phyloP scores from a whole-genome alignment of 345 rosid species.

The Populus euphratica region DNA sequence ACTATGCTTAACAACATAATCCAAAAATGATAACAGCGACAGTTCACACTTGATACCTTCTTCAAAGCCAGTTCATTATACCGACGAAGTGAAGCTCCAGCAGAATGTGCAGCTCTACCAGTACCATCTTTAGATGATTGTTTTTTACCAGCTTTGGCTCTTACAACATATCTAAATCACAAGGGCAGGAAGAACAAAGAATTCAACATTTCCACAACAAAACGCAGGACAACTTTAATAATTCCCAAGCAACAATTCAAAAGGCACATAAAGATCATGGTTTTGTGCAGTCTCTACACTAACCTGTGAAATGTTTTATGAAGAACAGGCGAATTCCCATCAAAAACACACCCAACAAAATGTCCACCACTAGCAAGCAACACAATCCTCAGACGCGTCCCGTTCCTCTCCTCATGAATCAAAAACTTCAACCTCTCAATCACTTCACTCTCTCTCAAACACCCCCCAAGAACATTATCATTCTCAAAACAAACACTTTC shows the following conservation, averaged over 20 bases:
- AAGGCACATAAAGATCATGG: background rate
- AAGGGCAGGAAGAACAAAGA: background rate
- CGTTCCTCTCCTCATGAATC: constrained; percentile 42
- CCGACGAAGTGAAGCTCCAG: constrained; percentile 95
- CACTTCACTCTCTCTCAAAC: constrained; percentile 46
- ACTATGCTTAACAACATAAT: too few species aligned
- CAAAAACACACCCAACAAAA: constrained; percentile 83
- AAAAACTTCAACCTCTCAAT: constrained; percentile 53
- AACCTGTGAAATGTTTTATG: constrained; percentile 97
- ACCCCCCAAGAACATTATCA: constrained; percentile 27
- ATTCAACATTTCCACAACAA: constrained; percentile 1
- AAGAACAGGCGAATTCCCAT: constrained; percentile 64
- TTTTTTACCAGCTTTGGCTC: constrained; percentile 97
- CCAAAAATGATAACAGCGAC: background rate
- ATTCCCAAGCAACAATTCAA: too few species aligned
- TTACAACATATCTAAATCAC: constrained; percentile 74
- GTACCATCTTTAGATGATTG: constrained; percentile 89
- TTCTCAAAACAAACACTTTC: constrained; percentile 45
- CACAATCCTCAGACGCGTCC: constrained; percentile 47
- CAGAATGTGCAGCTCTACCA: constrained; percentile 85
- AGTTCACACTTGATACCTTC: constrained; percentile 49
- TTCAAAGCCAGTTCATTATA: constrained; percentile 85
- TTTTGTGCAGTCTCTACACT: background rate
- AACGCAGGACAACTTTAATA: background rate
- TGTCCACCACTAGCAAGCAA: constrained; percentile 93